Base-by-base conservation (phyloP, 257 asterid genomes). In the Penstemon eatonii region DNA sequence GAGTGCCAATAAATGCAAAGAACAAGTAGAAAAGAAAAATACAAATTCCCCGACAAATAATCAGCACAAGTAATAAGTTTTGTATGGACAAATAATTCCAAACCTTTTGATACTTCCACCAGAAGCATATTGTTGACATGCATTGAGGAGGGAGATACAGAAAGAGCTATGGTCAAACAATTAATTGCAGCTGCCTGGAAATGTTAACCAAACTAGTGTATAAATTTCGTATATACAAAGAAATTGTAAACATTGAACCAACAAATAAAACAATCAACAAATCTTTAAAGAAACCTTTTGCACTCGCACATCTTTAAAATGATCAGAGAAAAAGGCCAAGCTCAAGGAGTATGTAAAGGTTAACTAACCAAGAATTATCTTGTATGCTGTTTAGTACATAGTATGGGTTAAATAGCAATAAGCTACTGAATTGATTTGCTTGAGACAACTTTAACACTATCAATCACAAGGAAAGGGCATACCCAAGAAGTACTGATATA, bases 101-200 rank as follows among this genome's bases (percentile, higher is more conserved):
- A 67, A 92, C 98, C 98, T 82, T 73, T 65, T 33, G 87, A 76
- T 58, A 77, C 72, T 85, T 92, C 97, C 70, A 67, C 85, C 68
- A 79, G 72, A 73, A 89, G 89, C 95, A 87, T 83, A 69, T 76
- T 78, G 77, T 80, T 82, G 70, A 92, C 84, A 72, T 73, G 65
- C 19, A 60, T 61, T 54, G 92, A 87, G 68, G 96, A 73, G 3
- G 96, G 94, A 69, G 95, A 78, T 55, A 81, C 86, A 13, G 97
- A 88, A 59, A 92, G 76, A 71, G 96, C 97, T 55, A 82, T 73
- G 45, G 83, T 83, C 82, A 90, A 83, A 83, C 96, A 92, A 81
- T 78, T 80, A 65, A 90, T 57, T 50, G 95, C 87, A 36, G 86
- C 81, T 60, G 80, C 96, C 98, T 92, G 87, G 75, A 77, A 76